Evolutionary conservation across 345 rosid species (phyloP).

Genomic region (Eucalyptus melliodora): DNA sequence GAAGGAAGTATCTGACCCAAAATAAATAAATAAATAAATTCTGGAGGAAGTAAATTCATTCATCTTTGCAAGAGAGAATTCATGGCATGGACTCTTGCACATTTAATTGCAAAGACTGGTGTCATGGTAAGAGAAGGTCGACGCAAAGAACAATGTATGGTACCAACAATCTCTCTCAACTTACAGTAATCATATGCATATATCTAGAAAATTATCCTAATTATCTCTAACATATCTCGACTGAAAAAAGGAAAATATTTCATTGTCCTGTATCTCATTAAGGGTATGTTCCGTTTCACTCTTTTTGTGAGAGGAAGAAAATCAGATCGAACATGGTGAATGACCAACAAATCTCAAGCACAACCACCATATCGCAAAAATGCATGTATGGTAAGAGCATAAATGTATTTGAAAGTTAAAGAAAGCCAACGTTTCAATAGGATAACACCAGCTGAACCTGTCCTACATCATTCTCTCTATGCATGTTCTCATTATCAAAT

Average conservation of each 20-base stretch:
- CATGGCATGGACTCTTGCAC: neutral
- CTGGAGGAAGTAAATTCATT: neutral
- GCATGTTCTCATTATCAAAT: neutral
- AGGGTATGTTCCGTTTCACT: neutral
- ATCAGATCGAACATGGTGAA: neutral
- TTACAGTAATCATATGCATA: neutral
- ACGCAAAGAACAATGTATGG: neutral
- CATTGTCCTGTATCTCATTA: neutral
- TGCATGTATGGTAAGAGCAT: neutral
- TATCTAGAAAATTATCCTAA: neutral
- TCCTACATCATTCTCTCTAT: neutral
- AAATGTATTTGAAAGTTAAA: neutral
- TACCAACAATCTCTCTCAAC: neutral
- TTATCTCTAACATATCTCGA: neutral
- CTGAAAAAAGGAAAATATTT: neutral
- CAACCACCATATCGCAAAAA: neutral
- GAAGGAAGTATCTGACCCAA: neutral
- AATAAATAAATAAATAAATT: neutral
- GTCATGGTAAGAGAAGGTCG: neutral
- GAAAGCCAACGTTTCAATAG: neutral
- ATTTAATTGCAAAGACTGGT: neutral
- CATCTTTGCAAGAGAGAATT: neutral
- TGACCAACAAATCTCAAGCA: neutral
- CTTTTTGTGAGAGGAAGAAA: neutral
- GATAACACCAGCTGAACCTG: neutral